phyloP scores from a whole-genome alignment of 179 eudicot genomes.

The Sideroxylon spinosum region DNA sequence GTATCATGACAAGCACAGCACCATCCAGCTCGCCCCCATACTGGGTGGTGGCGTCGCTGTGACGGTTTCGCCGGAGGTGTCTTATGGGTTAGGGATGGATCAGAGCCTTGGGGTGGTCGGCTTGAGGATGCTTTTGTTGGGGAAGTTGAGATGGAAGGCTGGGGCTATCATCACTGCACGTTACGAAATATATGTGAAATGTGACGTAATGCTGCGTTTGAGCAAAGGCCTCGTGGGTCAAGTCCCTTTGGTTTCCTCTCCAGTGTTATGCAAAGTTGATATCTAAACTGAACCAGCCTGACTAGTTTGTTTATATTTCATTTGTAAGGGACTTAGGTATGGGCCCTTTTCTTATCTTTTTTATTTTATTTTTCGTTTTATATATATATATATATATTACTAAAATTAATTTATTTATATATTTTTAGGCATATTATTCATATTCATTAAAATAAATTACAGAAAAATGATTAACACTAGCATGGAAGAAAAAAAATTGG shows the following conservation, averaged over 20 bases:
- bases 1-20: constrained; percentile 37
- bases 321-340: too few species aligned
- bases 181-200: constrained; percentile 48
- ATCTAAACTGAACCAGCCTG: constrained; percentile 18
- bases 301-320: too few species aligned
- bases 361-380: too few species aligned
- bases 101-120: constrained; percentile 55
- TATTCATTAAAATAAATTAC: too few species aligned
- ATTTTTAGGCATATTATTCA: too few species aligned
- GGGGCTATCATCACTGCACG: constrained; percentile 46
- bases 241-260: constrained; percentile 48
- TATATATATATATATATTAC: too few species aligned
- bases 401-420: too few species aligned
- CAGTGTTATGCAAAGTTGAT: constrained; percentile 42
- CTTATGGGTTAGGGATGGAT: constrained; percentile 47
- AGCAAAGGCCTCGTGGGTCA: constrained; percentile 36
- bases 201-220: constrained; percentile 59
- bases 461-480: too few species aligned
- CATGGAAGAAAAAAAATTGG: too few species aligned
- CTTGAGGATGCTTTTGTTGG: constrained; percentile 55
- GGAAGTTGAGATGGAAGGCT: constrained; percentile 55
- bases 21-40: constrained; percentile 58
- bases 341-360: too few species aligned
- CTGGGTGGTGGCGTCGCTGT: constrained; percentile 49
- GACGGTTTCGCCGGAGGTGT: constrained; percentile 50